Conservation (phyloP, 1,139 yeast genomes). For the Magnusiomyces magnusii region DNA sequence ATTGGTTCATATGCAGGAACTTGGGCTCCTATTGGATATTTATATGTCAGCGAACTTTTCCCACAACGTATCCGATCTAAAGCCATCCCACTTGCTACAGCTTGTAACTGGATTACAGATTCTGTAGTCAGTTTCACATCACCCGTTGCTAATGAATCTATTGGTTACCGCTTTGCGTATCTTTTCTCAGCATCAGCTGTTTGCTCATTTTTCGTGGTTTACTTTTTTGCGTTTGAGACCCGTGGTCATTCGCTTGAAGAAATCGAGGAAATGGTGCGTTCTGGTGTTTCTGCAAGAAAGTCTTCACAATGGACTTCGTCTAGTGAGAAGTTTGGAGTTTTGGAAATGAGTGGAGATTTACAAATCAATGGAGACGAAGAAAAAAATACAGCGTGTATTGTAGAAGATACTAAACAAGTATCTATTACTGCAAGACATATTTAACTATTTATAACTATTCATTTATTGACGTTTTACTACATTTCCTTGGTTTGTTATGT, state of each 20-base stretch:
- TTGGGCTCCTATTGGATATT: conserved; percentile 83
- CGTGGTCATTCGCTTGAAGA: conserved; percentile 69
- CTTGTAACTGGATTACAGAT: conserved; percentile 31
- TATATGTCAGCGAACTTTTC: conserved; percentile 67
- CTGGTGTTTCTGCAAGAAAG: conserved; percentile 30
- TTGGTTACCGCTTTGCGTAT: conserved; percentile 34
- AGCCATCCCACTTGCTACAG: conserved; percentile 48
- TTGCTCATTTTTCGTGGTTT: conserved; percentile 52
- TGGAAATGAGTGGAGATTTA: not conserved
- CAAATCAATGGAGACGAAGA: not conserved
- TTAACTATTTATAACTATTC: no score
- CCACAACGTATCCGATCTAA: conserved; percentile 74
- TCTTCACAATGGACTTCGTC: conserved; percentile 18
- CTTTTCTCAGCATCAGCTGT: conserved; percentile 52
- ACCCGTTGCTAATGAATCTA: conserved; percentile 54
- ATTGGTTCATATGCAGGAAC: conserved; percentile 79
- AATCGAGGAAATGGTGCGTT: conserved; percentile 55
- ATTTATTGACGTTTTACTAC: no score
- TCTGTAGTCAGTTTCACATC: conserved; percentile 61
- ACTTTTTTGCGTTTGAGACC: conserved; percentile 63
- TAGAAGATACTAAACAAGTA: not conserved
- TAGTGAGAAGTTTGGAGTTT: no score
- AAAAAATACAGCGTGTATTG: not conserved
- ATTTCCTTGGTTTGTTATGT: no score
- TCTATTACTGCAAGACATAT: no score